Evolutionary conservation across 192 early-diverging fungal genomes (phyloP), one percentile per base, ranked within the genome.

Genomic region (Chytriomyces sp.): DNA sequence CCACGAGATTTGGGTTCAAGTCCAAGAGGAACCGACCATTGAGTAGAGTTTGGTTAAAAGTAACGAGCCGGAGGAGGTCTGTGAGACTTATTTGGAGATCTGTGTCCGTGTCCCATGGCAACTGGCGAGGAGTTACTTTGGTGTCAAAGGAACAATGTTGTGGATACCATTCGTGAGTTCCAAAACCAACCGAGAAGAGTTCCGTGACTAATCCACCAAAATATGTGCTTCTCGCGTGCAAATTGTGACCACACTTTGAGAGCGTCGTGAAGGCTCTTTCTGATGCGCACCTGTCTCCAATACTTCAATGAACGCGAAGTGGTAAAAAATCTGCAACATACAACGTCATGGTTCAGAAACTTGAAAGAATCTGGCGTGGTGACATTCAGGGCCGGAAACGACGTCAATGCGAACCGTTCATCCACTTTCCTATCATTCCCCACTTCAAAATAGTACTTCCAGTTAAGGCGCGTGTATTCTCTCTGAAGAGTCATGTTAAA

Each of bases 141-240:
- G n/a, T n/a, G n/a, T n/a, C n/a, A n/a, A n/a, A n/a, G n/a, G n/a
- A n/a, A n/a, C n/a, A n/a, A n/a, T n/a, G n/a, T n/a, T n/a, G n/a
- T n/a, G n/a, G n/a, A n/a, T n/a, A n/a, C n/a, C n/a, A 75, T 22
- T 17, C 60, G 33, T 1, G 49, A 39, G 52, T 74, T 74, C 74
- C 78, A 83, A 39, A 62, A 76, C 81, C 81, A 83, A 5, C 81
- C 81, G 39, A 83, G 61, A 10, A 83, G 59, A 3, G 62, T 58
- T 0, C 81, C 81, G 68, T 83, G 78, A 17, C 53, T 38, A 19
- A 83, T 58, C 81, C 81, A 83, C 57, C 60, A 72, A 0, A 68
- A 55, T 34, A 82, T 78, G 38, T 74, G 52, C 33, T 66, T 12
- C 31, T 39, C 49, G 22, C 77, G 62, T 10, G 71, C 33, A 60